These are phyloP conservation scores for Saturnispora sanitii DNA, from an alignment of 805 yeast genomes.

Conservation along the genomic window DNA sequence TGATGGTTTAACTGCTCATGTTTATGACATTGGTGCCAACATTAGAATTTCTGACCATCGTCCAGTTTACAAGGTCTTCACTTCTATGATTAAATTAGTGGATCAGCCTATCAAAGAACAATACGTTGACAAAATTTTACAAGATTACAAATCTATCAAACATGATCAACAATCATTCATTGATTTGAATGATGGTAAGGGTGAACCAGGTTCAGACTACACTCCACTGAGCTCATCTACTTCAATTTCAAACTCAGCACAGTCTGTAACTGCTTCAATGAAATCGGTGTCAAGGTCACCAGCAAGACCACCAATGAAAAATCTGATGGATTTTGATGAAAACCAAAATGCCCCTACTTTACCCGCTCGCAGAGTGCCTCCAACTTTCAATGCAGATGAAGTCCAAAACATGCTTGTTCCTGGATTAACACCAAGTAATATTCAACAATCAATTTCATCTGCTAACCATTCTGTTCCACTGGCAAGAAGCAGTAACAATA, in stretches of 20 bases:
- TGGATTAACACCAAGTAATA: conserved; percentile 17
- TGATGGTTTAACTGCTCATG: conserved; percentile 42
- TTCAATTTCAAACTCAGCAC: conserved; percentile 15
- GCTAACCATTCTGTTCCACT: neutral
- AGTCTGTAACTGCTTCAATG: conserved; percentile 9
- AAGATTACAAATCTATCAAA: conserved; percentile 35
- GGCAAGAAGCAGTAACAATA: conserved; percentile 2
- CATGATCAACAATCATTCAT: conserved; percentile 15
- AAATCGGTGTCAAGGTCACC: conserved; percentile 9
- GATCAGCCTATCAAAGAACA: conserved; percentile 51
- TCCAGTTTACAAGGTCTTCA: conserved; percentile 80
- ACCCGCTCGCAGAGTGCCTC: conserved; percentile 18
- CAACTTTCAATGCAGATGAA: conserved; percentile 17
- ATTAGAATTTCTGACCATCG: conserved; percentile 77
- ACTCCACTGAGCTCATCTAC: conserved; percentile 6
- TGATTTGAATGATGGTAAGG: conserved; percentile 24
- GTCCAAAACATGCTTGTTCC: conserved; percentile 18
- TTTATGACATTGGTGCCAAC: conserved; percentile 55
- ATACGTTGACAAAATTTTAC: conserved; percentile 50
- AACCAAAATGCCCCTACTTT: conserved; percentile 11
- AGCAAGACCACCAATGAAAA: conserved; percentile 9
- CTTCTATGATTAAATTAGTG: conserved; percentile 54
- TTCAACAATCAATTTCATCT: conserved; percentile 10
- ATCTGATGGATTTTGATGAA: conserved; percentile 18
- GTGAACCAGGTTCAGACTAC: conserved; percentile 9